Conservation (phyloP, 2,329 filamentous ascomycete genomes). For the Xylariaceae sp. region DNA sequence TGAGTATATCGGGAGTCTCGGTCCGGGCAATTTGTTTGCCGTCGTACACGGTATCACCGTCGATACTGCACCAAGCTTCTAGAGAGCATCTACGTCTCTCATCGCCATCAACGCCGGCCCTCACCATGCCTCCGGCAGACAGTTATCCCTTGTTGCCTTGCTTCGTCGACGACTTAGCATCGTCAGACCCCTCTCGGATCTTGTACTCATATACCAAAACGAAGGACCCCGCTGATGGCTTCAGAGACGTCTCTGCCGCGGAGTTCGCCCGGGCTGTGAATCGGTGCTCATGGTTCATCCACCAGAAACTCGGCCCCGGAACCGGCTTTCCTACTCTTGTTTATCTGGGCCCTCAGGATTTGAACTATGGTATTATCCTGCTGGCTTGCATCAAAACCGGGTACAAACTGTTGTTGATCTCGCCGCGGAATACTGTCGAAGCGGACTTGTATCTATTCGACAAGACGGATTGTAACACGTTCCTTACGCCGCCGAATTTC, state of each 20-base stretch:
- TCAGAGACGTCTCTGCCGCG: constrained; percentile 19
- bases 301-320: constrained; percentile 29
- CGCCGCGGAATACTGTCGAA: constrained; percentile 33
- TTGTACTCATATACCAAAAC: constrained; percentile 25
- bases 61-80: background rate
- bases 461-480: constrained; percentile 24
- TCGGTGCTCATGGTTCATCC: constrained; percentile 34
- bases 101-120: background rate
- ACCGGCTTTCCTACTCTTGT: constrained; percentile 34
- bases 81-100: background rate
- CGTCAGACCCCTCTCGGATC: constrained; percentile 22
- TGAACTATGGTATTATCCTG: constrained; percentile 37
- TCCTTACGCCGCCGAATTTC: constrained; percentile 27
- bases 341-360: constrained; percentile 37
- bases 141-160: constrained; percentile 17
- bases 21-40: too few relatives aligned
- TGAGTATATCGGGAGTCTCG: too few relatives aligned
- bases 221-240: constrained; percentile 25
- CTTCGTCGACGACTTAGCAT: constrained; percentile 25
- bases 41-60: too few relatives aligned
- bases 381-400: constrained; percentile 42
- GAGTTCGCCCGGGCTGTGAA: constrained; percentile 23
- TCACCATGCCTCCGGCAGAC: background rate
- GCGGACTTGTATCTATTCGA: constrained; percentile 31
- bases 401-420: constrained; percentile 37